phyloP scores from a whole-genome alignment of 352 stramenopile genomes.

The Phytophthora quininea region DNA sequence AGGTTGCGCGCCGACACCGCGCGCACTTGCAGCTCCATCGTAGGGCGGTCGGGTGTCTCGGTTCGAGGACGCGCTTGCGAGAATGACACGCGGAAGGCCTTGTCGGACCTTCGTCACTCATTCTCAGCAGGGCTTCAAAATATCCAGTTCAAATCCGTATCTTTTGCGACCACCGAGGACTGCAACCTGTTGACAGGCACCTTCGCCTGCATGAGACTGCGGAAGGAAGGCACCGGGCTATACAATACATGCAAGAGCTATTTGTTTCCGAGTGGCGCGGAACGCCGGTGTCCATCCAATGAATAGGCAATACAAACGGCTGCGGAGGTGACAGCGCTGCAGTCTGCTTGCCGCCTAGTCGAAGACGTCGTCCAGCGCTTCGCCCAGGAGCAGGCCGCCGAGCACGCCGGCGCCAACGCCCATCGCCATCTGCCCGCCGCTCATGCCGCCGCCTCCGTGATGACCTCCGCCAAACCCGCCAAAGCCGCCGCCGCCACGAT shows the following conservation, averaged over 20 bases:
- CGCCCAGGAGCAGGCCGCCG: slow-evolving; percentile 77
- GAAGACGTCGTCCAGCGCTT: slow-evolving; percentile 68
- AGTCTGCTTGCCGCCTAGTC: slow-evolving; percentile 19
- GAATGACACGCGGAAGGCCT: background rate
- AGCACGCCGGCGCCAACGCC: slow-evolving; percentile 77
- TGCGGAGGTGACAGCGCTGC: background rate
- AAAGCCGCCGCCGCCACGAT: slow-evolving; percentile 23
- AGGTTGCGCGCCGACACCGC: slow-evolving; percentile 80
- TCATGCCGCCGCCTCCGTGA: slow-evolving; percentile 36
- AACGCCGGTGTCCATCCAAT: background rate
- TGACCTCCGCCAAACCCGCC: slow-evolving; percentile 19
- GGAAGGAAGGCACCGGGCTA: background rate
- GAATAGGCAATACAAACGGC: background rate
- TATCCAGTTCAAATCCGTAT: too few relatives aligned
- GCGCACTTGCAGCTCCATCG: slow-evolving; percentile 79
- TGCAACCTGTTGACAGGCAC: too few relatives aligned
- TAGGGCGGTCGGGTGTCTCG: background rate
- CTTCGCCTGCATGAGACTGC: too few relatives aligned
- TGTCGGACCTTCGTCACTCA: too few relatives aligned
- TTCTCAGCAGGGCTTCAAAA: too few relatives aligned
- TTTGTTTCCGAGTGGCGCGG: background rate
- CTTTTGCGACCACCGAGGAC: too few relatives aligned
- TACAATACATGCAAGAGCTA: slow-evolving; percentile 1
- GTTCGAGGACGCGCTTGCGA: slow-evolving; percentile 4
- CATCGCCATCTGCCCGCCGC: slow-evolving; percentile 57